Evolutionary conservation across 2,329 filamentous ascomycete genomes (phyloP).

Genomic region (Fusarium sp.): DNA sequence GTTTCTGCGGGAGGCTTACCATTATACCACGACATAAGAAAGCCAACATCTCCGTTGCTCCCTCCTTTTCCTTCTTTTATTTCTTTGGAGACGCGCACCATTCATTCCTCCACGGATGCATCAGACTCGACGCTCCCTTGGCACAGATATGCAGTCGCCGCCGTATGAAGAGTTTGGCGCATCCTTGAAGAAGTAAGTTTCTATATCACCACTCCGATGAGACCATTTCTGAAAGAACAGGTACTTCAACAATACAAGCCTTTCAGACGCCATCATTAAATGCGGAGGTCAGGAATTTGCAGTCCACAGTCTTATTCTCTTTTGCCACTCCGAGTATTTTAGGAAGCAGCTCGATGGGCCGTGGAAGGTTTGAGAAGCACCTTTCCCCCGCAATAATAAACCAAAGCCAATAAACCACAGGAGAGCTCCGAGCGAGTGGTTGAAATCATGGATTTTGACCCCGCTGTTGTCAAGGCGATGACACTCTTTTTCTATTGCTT

Average conservation of each 20-base stretch:
- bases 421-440: background rate
- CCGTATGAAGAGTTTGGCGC: background rate
- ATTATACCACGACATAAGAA: no score
- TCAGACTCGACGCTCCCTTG: no score
- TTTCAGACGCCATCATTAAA: background rate
- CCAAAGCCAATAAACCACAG: rapidly evolving
- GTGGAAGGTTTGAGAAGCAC: background rate
- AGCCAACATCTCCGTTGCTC: no score
- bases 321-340: background rate
- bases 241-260: background rate
- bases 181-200: background rate
- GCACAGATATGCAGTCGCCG: background rate
- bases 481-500: background rate
- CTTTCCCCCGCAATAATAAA: no score
- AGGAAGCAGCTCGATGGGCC: background rate
- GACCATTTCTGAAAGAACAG: background rate
- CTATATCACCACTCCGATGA: background rate
- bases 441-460: rapidly evolving
- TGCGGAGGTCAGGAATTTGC: background rate
- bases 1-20: no score
- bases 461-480: background rate
- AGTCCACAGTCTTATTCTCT: background rate
- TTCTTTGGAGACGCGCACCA: no score
- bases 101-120: no score
- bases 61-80: no score